Base-by-base conservation (phyloP, 106 monocot species). In the Amphibolis antarctica region DNA sequence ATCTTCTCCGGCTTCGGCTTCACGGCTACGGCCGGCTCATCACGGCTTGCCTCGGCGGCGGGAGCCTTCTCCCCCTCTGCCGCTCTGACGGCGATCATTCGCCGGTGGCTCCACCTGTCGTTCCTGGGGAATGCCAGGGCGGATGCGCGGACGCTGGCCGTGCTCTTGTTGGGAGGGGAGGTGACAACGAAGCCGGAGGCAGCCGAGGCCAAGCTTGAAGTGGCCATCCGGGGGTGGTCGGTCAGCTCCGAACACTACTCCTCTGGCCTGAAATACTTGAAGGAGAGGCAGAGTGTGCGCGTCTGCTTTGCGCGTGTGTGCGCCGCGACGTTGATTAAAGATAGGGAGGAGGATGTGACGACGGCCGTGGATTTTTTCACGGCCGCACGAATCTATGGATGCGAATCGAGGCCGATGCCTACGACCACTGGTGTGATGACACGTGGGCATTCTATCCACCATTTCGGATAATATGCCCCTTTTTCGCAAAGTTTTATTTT, bases 151-250 rank as follows among this genome's bases (percentile, higher is more conserved):
- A 46, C 11, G 44, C 36, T 60, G 74, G 19, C 71, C 49, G 31
- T 54, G 59, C 49, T 56, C 64, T 60, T 46, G 58, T 65, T 5
- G 54, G 71, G 13, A 59, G 21, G 60, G 30, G 84, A 76, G 0
- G 77, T 58, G 64, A 82, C 53, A 49, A 73, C 54, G 60, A 89
- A 85, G 55, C 66, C 72, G 28, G 84, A 79, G 19, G 88, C 82
- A 5, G 84, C 88, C 52, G 81, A 84, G 52, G 82, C 77, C 72
- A 89, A 62, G 64, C 74, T 73, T 46, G 79, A 77, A 48, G 75
- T 73, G 46, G 89, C 89, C 85, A 89, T 85, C 42, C 10, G 44
- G 1, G 21, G 42, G n/a, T n/a, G n/a, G n/a, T n/a, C 15, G 44
- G 18, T 59, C 59, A 44, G 18, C 59, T 13, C 27, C 23, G 12